These are phyloP conservation scores for Xylaria acuta DNA, from an alignment of 495 filamentous ascomycete species.

Conservation along the genomic window DNA sequence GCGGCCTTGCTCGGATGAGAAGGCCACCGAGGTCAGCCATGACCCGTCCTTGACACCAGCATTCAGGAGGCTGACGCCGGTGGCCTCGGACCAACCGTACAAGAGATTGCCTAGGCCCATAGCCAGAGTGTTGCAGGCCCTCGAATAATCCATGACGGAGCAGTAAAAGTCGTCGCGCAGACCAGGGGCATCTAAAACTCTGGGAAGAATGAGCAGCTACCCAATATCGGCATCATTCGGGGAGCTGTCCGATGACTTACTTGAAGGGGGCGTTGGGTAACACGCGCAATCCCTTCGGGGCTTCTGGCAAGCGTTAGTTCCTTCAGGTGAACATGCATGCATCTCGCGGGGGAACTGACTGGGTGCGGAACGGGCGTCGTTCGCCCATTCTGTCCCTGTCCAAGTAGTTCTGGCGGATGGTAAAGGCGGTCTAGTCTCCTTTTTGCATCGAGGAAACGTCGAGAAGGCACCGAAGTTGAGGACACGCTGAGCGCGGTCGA, in stretches of 20 bases:
- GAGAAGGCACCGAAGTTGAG: constrained; percentile 57
- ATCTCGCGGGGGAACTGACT: constrained; percentile 51
- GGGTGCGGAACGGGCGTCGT: constrained; percentile 46
- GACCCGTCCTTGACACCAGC: constrained; percentile 44
- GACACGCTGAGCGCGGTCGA: constrained; percentile 70
- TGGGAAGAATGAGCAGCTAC: constrained; percentile 30
- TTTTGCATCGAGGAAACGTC: constrained; percentile 38
- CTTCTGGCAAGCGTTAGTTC: constrained; percentile 10
- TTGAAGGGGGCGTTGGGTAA: constrained; percentile 80
- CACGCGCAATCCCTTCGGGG: constrained; percentile 33
- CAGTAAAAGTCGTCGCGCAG: constrained; percentile 96
- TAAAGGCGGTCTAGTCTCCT: constrained; percentile 24
- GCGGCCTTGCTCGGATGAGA: constrained; percentile 79
- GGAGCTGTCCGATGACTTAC: constrained; percentile 48
- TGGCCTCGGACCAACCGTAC: constrained; percentile 85
- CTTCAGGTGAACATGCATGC: constrained; percentile 1
- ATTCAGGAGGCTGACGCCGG: constrained; percentile 55
- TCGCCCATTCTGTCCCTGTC: constrained; percentile 68
- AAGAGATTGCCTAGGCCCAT: constrained; percentile 81
- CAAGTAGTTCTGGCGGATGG: constrained; percentile 47
- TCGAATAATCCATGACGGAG: constrained; percentile 85
- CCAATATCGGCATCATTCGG: not conserved
- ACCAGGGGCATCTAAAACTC: constrained; percentile 84
- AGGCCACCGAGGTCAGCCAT: constrained; percentile 80
- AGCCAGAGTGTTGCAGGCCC: constrained; percentile 74